A percentile compares a stretch with the other conserved stretches of the same genome.
Conservation (phyloP, 23 red algal genomes). For the Agarophyton chilense region DNA sequence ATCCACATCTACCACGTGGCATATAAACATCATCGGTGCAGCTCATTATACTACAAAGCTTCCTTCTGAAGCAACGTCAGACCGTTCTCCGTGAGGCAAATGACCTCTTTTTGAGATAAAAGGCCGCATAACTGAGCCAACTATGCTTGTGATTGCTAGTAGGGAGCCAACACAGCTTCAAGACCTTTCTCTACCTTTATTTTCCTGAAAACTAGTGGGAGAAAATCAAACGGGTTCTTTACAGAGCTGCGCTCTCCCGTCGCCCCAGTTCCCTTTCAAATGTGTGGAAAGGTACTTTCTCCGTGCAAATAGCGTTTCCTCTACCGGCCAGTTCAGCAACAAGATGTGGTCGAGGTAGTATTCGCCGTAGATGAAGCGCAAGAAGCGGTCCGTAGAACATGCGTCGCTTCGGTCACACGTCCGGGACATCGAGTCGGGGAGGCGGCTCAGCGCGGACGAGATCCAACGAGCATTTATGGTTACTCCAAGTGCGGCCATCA, state of each 20-base stretch:
- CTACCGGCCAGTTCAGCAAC: not conserved
- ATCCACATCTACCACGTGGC: too few relatives aligned
- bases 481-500: not conserved
- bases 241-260: not conserved
- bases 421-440: not conserved
- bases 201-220: not conserved
- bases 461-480: not conserved
- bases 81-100: too few relatives aligned
- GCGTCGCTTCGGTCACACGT: not conserved
- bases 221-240: not conserved
- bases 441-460: not conserved
- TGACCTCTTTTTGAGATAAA: too few relatives aligned
- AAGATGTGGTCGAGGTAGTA: not conserved
- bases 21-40: too few relatives aligned
- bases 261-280: not conserved
- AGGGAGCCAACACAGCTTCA: not conserved
- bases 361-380: not conserved
- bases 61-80: too few relatives aligned
- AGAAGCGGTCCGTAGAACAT: not conserved
- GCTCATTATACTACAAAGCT: too few relatives aligned
- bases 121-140: too few relatives aligned
- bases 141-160: not conserved
- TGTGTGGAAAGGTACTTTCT: not conserved
- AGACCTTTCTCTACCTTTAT: not conserved
- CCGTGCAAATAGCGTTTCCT: not conserved